Evolutionary conservation across 805 yeast genomes (phyloP).

Genomic region (Cyberlindnera misumaiensis): DNA sequence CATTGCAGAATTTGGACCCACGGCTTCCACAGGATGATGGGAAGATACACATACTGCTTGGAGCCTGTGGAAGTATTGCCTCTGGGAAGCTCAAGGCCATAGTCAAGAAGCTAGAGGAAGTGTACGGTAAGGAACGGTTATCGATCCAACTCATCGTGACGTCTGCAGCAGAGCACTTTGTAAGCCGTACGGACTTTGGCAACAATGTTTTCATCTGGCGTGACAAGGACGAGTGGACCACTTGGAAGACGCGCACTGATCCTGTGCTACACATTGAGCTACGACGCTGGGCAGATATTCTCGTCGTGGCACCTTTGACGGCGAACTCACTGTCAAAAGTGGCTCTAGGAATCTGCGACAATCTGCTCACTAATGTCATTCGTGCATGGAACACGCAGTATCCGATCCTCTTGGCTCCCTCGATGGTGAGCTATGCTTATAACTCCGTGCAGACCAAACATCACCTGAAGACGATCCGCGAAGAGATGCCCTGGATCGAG

Average conservation of each 20-base stretch:
- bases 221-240: slow-evolving; percentile 89
- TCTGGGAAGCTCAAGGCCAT: slow-evolving; percentile 73
- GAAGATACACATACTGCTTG: slow-evolving; percentile 76
- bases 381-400: slow-evolving; percentile 94
- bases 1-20: slow-evolving; percentile 49
- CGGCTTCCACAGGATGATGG: slow-evolving; percentile 77
- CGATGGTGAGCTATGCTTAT: slow-evolving; percentile 91
- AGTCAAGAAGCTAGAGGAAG: slow-evolving; percentile 72
- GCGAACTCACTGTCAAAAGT: slow-evolving; percentile 91
- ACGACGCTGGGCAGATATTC: slow-evolving; percentile 93
- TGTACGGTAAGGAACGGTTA: slow-evolving; percentile 66
- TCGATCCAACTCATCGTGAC: slow-evolving; percentile 86
- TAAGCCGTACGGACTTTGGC: slow-evolving; percentile 39
- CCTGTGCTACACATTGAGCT: slow-evolving; percentile 93
- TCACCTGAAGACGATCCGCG: slow-evolving; percentile 68
- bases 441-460: slow-evolving; percentile 82
- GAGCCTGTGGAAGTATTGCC: slow-evolving; percentile 86
- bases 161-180: slow-evolving; percentile 78
- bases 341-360: slow-evolving; percentile 87
- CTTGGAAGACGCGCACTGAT: slow-evolving; percentile 78
- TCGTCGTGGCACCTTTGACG: slow-evolving; percentile 88
- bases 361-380: slow-evolving; percentile 79
- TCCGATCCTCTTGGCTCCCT: slow-evolving; percentile 89
- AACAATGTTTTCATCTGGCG: slow-evolving; percentile 82
- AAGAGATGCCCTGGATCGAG: slow-evolving; percentile 94